Percentiles rank a stretch among this genome's conserved stretches.
phyloP scores from a whole-genome alignment of 345 rosid genomes.

The Hibiscus tridactylites region DNA sequence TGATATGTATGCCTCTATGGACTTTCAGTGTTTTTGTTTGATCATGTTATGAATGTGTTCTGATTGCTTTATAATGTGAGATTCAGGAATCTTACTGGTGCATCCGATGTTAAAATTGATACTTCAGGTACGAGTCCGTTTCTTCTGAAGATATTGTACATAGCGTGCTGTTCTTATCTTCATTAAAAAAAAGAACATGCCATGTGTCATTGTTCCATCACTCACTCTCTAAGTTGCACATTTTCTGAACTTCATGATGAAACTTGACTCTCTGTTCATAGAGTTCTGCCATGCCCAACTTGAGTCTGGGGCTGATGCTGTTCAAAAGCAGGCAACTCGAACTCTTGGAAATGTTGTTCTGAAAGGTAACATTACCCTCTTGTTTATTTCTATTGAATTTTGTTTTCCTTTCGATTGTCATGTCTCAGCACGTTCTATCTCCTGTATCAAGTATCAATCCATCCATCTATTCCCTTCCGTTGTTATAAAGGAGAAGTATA shows the following conservation, averaged over 20 bases:
- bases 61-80: conserved; percentile 18
- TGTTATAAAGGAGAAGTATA: not conserved
- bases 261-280: conserved; percentile 1
- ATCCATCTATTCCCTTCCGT: not conserved
- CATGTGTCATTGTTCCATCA: not conserved
- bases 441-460: not conserved
- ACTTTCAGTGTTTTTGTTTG: conserved; percentile 13
- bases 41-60: conserved; percentile 11
- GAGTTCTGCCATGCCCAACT: conserved; percentile 34
- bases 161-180: not conserved
- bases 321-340: conserved; percentile 42
- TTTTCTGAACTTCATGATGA: conserved; percentile 11
- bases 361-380: conserved; percentile 42
- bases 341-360: conserved; percentile 59
- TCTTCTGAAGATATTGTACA: not conserved
- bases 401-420: not conserved
- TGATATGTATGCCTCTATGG: conserved; percentile 49
- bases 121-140: not conserved
- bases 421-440: not conserved
- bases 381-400: not conserved
- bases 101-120: conserved; percentile 3
- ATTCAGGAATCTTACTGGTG: conserved; percentile 43
- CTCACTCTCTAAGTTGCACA: conserved; percentile 28
- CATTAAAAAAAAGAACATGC: not conserved
- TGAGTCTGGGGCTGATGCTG: conserved; percentile 29